Base-by-base conservation (phyloP, 108 stramenopile species). In the Cyclotella kingstonii region DNA sequence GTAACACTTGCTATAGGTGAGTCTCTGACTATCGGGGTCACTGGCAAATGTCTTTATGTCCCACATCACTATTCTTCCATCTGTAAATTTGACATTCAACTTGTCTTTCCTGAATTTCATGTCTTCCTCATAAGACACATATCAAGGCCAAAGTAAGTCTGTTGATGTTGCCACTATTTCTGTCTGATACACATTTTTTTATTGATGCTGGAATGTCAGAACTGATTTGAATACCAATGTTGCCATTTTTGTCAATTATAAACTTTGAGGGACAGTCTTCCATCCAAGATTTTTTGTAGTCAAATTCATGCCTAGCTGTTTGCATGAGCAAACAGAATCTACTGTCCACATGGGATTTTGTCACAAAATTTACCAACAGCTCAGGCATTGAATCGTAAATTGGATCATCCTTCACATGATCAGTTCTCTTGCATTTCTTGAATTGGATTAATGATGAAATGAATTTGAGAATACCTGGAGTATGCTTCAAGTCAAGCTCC, bases 121-220 rank as follows among this genome's bases (percentile, higher is more conserved):
- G 31, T 51, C 50, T 29, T 51, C 50, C 1, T 1, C 22, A 51
- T 28, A 28, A 3, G 29, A 28, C n/a, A 29, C 50, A 29, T 26
- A 51, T 12, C n/a, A 30, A 14, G 26, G 50, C 50, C 50, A 49
- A 33, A 48, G 19, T 15, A 46, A 22, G 3, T 30, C 11, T 31
- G 2, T 3, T 15, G n/a, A 9, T 12, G 44, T 60, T 26, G 31
- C 26, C 10, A 48, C 41, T 25, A 39, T 17, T 19, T 40, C 46
- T 6, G 49, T 63, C 18, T 29, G 1, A 15, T 51, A 63, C 8
- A 25, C 39, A 3, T 40, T 27, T 15, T 61, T 49, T 47, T 46
- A 61, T 61, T 36, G 60, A 61, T 25, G 60, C 46, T 23, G 60
- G 45, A 4, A 61, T 31, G 2, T 43, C 17, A 23, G 48, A 61